A percentile compares a stretch with the other conserved stretches of the same genome.
These are phyloP conservation scores for Fusarium algeriense DNA, from an alignment of 2,329 filamentous ascomycete species.

Conservation along the genomic window DNA sequence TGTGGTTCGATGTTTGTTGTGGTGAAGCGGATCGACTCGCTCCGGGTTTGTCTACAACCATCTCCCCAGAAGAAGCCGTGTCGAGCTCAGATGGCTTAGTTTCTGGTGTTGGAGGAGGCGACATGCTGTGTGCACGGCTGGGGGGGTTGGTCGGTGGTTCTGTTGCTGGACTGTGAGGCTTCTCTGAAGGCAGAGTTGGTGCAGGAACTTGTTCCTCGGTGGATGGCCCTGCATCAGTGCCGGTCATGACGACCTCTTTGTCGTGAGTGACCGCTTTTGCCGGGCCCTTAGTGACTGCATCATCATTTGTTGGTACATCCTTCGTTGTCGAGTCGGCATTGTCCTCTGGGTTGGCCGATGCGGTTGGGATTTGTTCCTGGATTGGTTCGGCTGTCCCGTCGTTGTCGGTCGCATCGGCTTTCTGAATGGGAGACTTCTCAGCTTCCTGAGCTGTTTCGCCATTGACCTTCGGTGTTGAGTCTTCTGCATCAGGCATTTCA, in stretches of 20 bases:
- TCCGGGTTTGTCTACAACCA: conserved; percentile 48
- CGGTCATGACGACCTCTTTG: conserved; percentile 52
- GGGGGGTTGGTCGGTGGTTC: conserved; percentile 58
- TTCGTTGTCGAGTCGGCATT: background rate
- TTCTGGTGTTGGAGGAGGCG: conserved; percentile 61
- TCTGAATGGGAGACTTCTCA: conserved; percentile 51
- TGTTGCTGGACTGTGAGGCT: conserved; percentile 56
- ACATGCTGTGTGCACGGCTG: conserved; percentile 60
- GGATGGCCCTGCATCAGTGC: conserved; percentile 8
- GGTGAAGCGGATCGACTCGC: conserved; percentile 53
- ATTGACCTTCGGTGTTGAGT: conserved; percentile 24
- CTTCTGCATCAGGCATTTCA: conserved; percentile 36
- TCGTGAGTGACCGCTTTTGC: background rate
- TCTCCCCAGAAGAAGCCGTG: conserved; percentile 55
- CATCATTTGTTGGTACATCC: background rate
- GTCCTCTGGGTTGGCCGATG: background rate
- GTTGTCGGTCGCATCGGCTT: conserved; percentile 44
- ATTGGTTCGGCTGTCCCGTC: background rate
- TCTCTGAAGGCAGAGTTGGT: conserved; percentile 45
- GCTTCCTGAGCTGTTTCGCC: conserved; percentile 47
- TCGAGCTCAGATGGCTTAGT: conserved; percentile 65
- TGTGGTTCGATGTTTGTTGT: conserved; percentile 56
- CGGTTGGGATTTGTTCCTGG: background rate
- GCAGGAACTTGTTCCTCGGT: conserved; percentile 38
- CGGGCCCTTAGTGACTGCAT: background rate